These are phyloP conservation scores for Ogataea neopini DNA, from an alignment of 805 yeast species.

Conservation along the genomic window DNA sequence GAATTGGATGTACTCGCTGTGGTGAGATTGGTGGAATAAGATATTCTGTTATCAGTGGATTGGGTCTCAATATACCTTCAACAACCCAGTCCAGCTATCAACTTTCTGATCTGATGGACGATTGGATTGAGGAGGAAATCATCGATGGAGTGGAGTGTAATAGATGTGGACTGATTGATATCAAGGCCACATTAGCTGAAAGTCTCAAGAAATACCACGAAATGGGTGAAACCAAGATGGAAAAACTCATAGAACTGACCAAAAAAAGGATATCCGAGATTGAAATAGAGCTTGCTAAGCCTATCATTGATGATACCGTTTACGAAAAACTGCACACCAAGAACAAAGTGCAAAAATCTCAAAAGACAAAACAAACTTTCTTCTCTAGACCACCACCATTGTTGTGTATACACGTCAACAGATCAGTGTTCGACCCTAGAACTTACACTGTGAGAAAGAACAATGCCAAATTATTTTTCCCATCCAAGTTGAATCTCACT, in stretches of 20 bases:
- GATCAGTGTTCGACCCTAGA: slow-evolving; percentile 88
- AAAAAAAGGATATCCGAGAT: slow-evolving; percentile 48
- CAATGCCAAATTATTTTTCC: slow-evolving; percentile 78
- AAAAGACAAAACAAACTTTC: slow-evolving; percentile 80
- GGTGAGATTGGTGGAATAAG: slow-evolving; percentile 95
- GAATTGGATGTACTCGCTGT: slow-evolving; percentile 88
- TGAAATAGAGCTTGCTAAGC: slow-evolving; percentile 55
- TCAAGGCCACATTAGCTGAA: slow-evolving; percentile 48
- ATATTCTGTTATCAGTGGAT: slow-evolving; percentile 73
- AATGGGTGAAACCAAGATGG: slow-evolving; percentile 19
- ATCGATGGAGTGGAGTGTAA: slow-evolving; percentile 95
- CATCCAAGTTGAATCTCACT: slow-evolving; percentile 63
- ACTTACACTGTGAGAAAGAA: slow-evolving; percentile 85
- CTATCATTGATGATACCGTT: slow-evolving; percentile 76
- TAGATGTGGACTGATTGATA: slow-evolving; percentile 77
- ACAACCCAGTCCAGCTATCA: slow-evolving; percentile 42
- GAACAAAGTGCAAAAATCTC: slow-evolving; percentile 70
- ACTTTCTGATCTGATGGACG: slow-evolving; percentile 55
- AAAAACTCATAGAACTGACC: slow-evolving; percentile 37
- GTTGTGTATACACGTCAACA: slow-evolving; percentile 81
- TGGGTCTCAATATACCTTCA: slow-evolving; percentile 67
- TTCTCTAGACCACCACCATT: slow-evolving; percentile 82
- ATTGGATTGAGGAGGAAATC: slow-evolving; percentile 78
- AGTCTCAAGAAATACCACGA: slow-evolving; percentile 34
- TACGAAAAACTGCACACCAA: slow-evolving; percentile 73